phyloP scores from a whole-genome alignment of 2,329 filamentous ascomycete genomes.

The Hansfordia pulvinata region DNA sequence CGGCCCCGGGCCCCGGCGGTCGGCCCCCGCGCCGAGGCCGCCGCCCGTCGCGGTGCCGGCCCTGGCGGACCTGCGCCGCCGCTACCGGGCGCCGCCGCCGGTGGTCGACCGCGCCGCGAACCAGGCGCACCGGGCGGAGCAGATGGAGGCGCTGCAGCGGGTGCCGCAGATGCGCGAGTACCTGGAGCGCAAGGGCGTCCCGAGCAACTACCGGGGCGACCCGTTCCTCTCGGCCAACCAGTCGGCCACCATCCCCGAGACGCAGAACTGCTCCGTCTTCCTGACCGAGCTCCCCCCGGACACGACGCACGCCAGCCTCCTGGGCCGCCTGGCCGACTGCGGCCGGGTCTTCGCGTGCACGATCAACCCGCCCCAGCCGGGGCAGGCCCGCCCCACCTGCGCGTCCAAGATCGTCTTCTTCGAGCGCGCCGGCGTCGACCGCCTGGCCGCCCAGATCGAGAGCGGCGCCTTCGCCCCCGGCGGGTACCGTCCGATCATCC shows the following conservation, averaged over 20 bases:
- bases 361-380: constrained; percentile 31
- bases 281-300: constrained; percentile 33
- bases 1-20: too few relatives aligned
- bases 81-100: too few relatives aligned
- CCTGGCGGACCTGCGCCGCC: too few relatives aligned
- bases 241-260: constrained; percentile 22
- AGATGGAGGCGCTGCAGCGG: too few relatives aligned
- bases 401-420: constrained; percentile 29
- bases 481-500: constrained; percentile 21
- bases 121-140: too few relatives aligned
- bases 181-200: constrained; percentile 11
- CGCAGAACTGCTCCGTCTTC: constrained; percentile 36
- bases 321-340: constrained; percentile 25
- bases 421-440: constrained; percentile 33
- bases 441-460: constrained; percentile 34
- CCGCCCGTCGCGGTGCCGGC: too few relatives aligned
- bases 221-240: constrained; percentile 20
- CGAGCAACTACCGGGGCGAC: constrained; percentile 24
- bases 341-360: constrained; percentile 37
- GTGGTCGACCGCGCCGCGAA: too few relatives aligned
- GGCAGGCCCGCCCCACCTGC: constrained; percentile 11
- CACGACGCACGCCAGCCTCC: constrained; percentile 27
- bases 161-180: too few relatives aligned
- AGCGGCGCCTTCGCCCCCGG: constrained; percentile 27
- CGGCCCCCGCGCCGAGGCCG: too few relatives aligned